Evolutionary conservation across 2,329 filamentous ascomycete species (phyloP).

Genomic region (Fusarium sp.): DNA sequence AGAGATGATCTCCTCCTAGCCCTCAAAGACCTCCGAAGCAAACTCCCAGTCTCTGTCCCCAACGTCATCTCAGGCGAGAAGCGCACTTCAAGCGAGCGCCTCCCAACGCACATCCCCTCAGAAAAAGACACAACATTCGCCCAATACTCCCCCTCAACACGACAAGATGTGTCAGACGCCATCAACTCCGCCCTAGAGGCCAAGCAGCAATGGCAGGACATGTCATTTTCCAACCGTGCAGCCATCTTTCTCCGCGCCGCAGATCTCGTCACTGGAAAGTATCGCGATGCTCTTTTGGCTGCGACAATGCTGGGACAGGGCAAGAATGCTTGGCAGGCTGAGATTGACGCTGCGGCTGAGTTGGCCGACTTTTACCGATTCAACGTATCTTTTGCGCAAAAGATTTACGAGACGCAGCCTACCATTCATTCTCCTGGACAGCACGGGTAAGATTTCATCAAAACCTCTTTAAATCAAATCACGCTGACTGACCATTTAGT

Average conservation of each 20-base stretch:
- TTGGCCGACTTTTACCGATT: constrained; percentile 91
- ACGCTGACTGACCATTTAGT: neutral
- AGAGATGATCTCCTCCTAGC: constrained; percentile 5
- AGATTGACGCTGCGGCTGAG: constrained; percentile 96
- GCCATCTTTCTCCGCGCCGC: constrained; percentile 95
- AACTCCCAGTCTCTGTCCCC: constrained; percentile 4
- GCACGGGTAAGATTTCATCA: constrained; percentile 22
- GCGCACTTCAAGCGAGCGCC: neutral
- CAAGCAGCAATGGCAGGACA: constrained; percentile 82
- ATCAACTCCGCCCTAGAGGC: constrained; percentile 59
- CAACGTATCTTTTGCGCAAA: constrained; percentile 91
- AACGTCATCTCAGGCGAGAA: constrained; percentile 5
- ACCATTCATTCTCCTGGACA: constrained; percentile 84
- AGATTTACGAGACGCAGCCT: constrained; percentile 89
- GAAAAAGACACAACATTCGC: constrained; percentile 21
- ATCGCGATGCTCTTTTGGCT: constrained; percentile 94
- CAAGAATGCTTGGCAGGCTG: constrained; percentile 97
- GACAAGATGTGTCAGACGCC: constrained; percentile 6
- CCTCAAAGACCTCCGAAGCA: neutral
- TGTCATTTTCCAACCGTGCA: constrained; percentile 91
- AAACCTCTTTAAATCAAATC: neutral
- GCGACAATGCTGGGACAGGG: constrained; percentile 95
- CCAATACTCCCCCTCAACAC: constrained; percentile 22
- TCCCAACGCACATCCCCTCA: constrained; percentile 6
- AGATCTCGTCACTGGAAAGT: constrained; percentile 87